Conservation (phyloP, 2,329 filamentous ascomycete genomes). For the Fusarium citri region DNA sequence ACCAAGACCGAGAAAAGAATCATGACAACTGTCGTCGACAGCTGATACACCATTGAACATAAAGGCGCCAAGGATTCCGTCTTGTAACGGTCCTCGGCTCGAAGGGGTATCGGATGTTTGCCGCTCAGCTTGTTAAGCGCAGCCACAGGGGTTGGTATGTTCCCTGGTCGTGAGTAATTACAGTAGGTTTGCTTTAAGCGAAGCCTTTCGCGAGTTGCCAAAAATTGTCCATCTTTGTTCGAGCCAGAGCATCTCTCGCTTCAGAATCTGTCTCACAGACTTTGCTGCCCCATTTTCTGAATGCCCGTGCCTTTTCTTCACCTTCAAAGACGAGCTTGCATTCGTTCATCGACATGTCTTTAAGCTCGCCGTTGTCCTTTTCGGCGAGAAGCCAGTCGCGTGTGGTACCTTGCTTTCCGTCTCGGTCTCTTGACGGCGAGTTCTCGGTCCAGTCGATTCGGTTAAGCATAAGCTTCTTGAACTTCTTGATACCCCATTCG, state of each 20-base stretch:
- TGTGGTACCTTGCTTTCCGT: constrained; percentile 70
- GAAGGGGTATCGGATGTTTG: constrained; percentile 13
- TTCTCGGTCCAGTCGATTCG: constrained; percentile 97
- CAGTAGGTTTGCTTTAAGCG: constrained; percentile 22
- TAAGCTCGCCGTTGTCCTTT: constrained; percentile 80
- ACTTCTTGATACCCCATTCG: constrained; percentile 81
- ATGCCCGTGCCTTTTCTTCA: constrained; percentile 81
- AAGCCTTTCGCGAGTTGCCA: constrained; percentile 87
- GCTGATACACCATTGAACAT: background rate
- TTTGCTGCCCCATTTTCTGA: constrained; percentile 88
- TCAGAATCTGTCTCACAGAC: constrained; percentile 94
- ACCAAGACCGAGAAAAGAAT: background rate
- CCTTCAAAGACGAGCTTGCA: constrained; percentile 92
- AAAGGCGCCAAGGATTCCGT: background rate
- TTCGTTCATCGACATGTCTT: constrained; percentile 84
- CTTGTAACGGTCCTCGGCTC: constrained; percentile 7
- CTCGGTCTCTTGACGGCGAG: constrained; percentile 71
- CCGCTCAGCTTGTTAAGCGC: constrained; percentile 7
- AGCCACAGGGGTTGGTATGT: background rate
- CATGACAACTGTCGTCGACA: background rate
- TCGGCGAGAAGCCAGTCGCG: constrained; percentile 83
- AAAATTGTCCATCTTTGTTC: constrained; percentile 93
- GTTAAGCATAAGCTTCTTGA: constrained; percentile 92
- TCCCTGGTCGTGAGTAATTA: background rate
- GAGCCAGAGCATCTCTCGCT: constrained; percentile 81